Evolutionary conservation across 2,329 filamentous ascomycete genomes (phyloP), one percentile per base, ranked within the genome.

Genomic region (Fusarium liriodendri): DNA sequence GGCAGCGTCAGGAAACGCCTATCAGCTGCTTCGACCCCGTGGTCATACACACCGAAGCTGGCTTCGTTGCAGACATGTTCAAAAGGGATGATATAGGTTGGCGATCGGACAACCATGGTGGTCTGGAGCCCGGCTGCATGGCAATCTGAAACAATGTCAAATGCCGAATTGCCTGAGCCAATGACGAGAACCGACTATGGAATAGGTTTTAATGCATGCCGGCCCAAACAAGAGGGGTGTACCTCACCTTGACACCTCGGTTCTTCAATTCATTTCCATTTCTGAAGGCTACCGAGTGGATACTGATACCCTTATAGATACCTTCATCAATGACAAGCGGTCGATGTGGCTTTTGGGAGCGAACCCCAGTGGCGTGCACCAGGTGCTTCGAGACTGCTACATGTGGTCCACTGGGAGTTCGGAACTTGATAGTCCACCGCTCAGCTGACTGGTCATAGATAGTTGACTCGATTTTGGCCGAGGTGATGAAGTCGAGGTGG

Each of bases 151-250:
- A 76, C n/a, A 2, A 76, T 32, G 6, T 76, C 71, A 8, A 76
- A 76, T 1, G 61, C 73, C 0, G 74, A 74, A 14, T 67, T 76
- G 16, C 73, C 71, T 3, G 74, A 76, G 4, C 70, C 74, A 14
- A 74, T 32, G 0, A 76, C 14, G 9, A 72, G 45, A 2, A 72
- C 65, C 0, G 73, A 76, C 73, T 75, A 1, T 10, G 1, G 2
- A 0, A 2, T 5, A 69, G 40, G 71, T 38, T 35, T 22, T 20
- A 37, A 16, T 9, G 22, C 20, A 14, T 13, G 7, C 1, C 20
- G 6, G 7, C 1, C 20, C 4, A 4, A 6, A 13, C 5, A 9
- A 0, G 9, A 4, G 7, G 1, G 3, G 2, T 6, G 7, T 1
- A 0, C 22, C 67, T 47, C 13, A 73, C 72, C 10, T 76, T 70